phyloP scores from a whole-genome alignment of 2,329 filamentous ascomycete species.

The Pseudogymnoascus sp. region DNA sequence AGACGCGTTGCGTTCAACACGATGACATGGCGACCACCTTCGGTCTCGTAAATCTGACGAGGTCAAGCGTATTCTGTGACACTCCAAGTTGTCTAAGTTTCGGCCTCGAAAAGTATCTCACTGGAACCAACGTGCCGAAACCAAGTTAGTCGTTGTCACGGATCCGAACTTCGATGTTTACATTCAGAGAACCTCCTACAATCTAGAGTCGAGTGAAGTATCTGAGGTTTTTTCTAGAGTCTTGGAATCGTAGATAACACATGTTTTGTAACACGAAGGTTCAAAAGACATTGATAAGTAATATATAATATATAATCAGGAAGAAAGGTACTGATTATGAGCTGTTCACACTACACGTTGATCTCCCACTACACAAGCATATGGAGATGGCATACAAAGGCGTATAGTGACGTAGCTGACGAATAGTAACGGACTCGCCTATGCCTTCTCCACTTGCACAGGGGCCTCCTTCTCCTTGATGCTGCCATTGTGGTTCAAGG shows the following conservation, averaged over 20 bases:
- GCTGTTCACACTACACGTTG: neutral
- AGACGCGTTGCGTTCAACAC: too few species aligned
- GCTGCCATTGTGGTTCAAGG: neutral
- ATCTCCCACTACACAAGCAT: neutral
- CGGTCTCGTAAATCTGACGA: too few species aligned
- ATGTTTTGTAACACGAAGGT: neutral
- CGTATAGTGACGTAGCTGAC: neutral
- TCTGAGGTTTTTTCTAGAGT: neutral
- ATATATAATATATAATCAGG: neutral
- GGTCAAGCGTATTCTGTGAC: too few species aligned
- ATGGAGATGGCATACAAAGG: neutral
- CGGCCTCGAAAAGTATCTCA: too few species aligned
- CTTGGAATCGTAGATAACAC: neutral
- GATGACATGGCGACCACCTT: too few species aligned
- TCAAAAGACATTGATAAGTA: neutral
- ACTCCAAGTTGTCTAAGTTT: too few species aligned
- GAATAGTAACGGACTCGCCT: neutral
- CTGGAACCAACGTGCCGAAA: too few species aligned
- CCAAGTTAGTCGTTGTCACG: neutral
- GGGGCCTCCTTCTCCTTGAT: neutral
- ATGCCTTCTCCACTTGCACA: neutral
- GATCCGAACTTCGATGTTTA: neutral
- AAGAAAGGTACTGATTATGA: neutral
- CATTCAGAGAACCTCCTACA: neutral
- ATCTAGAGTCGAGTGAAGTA: neutral